Conservation (phyloP, 2,329 filamentous ascomycete species). For the Cytospora paraplurivora region DNA sequence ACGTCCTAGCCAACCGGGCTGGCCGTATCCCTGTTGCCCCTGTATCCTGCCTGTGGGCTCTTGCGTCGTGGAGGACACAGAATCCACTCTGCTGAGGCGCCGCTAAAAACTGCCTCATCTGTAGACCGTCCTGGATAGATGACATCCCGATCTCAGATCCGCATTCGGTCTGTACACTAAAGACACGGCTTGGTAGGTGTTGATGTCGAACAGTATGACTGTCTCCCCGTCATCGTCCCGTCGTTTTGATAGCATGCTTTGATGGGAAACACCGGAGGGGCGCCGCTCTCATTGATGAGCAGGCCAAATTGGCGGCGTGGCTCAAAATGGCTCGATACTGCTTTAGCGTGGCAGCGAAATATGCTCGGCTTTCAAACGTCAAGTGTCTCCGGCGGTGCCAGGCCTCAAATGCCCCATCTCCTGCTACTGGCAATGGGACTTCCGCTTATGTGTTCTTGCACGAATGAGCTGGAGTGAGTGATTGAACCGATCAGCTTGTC, state of each 20-base stretch:
- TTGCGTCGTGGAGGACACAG: conserved; percentile 18
- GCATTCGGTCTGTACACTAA: conserved; percentile 1
- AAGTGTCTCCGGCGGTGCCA: conserved; percentile 18
- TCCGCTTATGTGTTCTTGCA: conserved; percentile 4
- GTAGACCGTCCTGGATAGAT: conserved; percentile 3
- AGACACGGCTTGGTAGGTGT: neutral
- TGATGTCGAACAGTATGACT: neutral
- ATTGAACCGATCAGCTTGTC: neutral
- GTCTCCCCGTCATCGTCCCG: conserved; percentile 13
- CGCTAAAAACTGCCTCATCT: conserved; percentile 27
- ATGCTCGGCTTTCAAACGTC: conserved; percentile 13
- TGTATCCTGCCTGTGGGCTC: conserved; percentile 21
- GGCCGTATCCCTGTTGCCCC: conserved; percentile 18
- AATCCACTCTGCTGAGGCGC: conserved; percentile 26
- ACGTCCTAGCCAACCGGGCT: conserved; percentile 15
- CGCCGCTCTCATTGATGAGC: neutral
- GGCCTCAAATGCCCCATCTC: conserved; percentile 2
- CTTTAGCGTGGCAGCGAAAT: conserved; percentile 17
- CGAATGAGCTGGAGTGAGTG: neutral
- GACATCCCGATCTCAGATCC: conserved; percentile 1
- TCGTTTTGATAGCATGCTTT: conserved; percentile 13
- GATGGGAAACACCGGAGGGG: conserved; percentile 7
- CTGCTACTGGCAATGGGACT: conserved; percentile 1
- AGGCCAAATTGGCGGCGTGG: conserved; percentile 18
- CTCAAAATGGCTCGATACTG: neutral